Conservation (phyloP, 2,329 filamentous ascomycete genomes). For the Rutstroemia sydowiana region DNA sequence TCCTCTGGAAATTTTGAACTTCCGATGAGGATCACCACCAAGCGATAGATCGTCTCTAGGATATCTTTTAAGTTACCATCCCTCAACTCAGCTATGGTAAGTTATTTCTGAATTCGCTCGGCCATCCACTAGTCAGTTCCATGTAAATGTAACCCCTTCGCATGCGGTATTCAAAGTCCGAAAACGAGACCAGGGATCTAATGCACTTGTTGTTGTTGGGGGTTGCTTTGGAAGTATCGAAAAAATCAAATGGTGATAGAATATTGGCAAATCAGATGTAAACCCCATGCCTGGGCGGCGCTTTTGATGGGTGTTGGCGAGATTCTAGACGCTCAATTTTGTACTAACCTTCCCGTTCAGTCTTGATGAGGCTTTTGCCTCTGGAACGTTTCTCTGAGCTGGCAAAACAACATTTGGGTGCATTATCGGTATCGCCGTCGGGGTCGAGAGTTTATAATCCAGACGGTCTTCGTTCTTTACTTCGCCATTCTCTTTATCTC, state of each 20-base stretch:
- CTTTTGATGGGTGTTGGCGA: too few species aligned
- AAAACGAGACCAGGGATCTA: constrained; percentile 1
- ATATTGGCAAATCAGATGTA: too few species aligned
- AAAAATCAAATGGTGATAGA: too few species aligned
- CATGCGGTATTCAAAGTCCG: not conserved
- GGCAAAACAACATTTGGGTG: not conserved
- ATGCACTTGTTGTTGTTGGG: not conserved
- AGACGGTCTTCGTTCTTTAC: too few species aligned
- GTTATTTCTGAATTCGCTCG: not conserved
- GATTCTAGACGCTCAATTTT: not conserved
- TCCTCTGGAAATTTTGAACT: not conserved
- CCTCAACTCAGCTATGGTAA: not conserved
- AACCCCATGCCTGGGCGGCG: too few species aligned
- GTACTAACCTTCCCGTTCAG: constrained; percentile 1
- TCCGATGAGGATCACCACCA: constrained; percentile 2
- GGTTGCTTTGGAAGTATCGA: not conserved
- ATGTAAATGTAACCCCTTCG: not conserved
- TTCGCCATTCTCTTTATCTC: not conserved
- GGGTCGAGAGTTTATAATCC: constrained; percentile 2
- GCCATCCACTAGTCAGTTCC: not conserved
- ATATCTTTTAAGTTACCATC: not conserved
- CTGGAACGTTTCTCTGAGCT: not conserved
- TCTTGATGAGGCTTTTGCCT: not conserved
- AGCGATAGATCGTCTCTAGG: constrained; percentile 5
- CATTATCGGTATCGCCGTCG: not conserved